Conservation (phyloP, 148 eudicot species). For the Rhododendron williamsianum region DNA sequence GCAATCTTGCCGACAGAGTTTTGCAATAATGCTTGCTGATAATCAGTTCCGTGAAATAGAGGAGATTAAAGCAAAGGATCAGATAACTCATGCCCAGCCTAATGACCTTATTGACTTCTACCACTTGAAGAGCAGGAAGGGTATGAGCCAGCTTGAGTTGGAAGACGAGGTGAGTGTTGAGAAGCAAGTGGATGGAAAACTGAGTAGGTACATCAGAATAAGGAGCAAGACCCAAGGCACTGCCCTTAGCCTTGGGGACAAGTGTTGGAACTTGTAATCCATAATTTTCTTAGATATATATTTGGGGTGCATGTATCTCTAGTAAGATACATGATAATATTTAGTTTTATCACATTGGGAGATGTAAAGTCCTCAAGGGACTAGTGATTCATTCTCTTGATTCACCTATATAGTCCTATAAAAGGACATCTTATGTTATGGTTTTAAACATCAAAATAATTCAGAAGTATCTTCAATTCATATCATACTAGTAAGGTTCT, state of each 20-base stretch:
- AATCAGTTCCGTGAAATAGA: constrained; percentile 86
- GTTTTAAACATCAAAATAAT: too few species aligned
- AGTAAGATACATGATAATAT: too few species aligned
- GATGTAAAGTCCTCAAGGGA: too few species aligned
- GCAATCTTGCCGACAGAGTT: constrained; percentile 81
- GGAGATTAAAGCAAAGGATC: constrained; percentile 83
- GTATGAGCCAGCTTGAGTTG: constrained; percentile 96
- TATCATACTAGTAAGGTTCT: too few species aligned
- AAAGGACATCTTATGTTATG: too few species aligned
- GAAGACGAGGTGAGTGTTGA: constrained; percentile 91
- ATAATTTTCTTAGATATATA: too few species aligned
- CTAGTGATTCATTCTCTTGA: too few species aligned
- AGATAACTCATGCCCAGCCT: constrained; percentile 75
- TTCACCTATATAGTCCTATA: too few species aligned
- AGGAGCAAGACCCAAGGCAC: constrained; percentile 95
- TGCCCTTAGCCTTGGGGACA: constrained; percentile 92
- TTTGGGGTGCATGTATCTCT: too few species aligned
- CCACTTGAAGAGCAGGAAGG: constrained; percentile 95
- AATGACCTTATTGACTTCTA: constrained; percentile 97
- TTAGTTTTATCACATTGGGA: too few species aligned
- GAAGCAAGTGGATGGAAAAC: constrained; percentile 78
- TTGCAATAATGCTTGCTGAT: constrained; percentile 85
- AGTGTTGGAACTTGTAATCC: too few species aligned
- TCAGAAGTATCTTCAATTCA: too few species aligned
- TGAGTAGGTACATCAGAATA: constrained; percentile 86